Percentiles rank a stretch among this genome's conserved stretches.
These are phyloP conservation scores for Fusarium sp. DNA, from an alignment of 2,329 filamentous ascomycete species.

Conservation along the genomic window DNA sequence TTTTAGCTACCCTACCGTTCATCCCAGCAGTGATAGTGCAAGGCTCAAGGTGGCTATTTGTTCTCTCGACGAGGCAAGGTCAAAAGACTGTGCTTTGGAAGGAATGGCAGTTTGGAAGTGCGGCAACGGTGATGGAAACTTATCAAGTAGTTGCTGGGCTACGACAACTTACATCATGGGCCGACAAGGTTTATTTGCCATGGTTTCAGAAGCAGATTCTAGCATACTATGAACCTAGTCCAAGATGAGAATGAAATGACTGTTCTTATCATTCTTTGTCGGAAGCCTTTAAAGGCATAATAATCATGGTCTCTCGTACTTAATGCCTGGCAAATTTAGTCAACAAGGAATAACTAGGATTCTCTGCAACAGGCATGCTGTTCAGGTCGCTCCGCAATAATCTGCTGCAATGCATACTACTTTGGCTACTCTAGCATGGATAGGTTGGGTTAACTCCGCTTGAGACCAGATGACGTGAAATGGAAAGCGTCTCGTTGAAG, in stretches of 20 bases:
- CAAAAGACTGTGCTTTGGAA: conserved; percentile 16
- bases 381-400: no score
- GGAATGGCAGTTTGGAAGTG: conserved; percentile 13
- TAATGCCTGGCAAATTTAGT: no score
- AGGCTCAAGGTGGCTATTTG: conserved; percentile 12
- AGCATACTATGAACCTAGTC: neutral
- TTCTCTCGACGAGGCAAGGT: conserved; percentile 14
- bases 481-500: no score
- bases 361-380: no score
- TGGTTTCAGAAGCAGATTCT: conserved; percentile 6
- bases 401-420: no score
- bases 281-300: no score
- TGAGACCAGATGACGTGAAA: no score
- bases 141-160: conserved; percentile 20
- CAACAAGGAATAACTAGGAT: no score
- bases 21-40: conserved; percentile 23
- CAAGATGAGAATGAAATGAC: neutral
- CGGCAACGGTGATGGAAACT: conserved; percentile 1
- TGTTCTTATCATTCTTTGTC: no score
- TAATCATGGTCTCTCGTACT: no score
- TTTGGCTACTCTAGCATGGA: no score
- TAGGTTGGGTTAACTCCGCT: no score
- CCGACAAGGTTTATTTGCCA: conserved; percentile 11
- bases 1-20: conserved; percentile 1
- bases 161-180: conserved; percentile 10